A percentile compares a stretch with the other conserved stretches of the same genome.
These are phyloP conservation scores for Debaryomycetaceae sp. DNA, from an alignment of 1,139 yeast genomes.

Conservation along the genomic window DNA sequence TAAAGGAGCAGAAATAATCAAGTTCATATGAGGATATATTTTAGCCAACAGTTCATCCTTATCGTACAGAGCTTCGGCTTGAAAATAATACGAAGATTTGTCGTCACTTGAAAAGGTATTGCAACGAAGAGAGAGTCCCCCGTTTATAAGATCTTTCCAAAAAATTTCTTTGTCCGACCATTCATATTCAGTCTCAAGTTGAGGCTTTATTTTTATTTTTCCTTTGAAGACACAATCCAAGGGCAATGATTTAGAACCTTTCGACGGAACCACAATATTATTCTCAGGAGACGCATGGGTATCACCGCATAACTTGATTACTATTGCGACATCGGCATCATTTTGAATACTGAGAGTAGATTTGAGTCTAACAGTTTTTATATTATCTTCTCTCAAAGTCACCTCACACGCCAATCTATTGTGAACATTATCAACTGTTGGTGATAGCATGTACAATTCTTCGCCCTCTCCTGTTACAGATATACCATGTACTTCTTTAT, in stretches of 20 bases:
- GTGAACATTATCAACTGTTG: constrained; percentile 62
- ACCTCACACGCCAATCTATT: constrained; percentile 75
- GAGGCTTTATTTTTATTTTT: constrained; percentile 59
- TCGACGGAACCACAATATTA: constrained; percentile 47
- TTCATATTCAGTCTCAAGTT: constrained; percentile 47
- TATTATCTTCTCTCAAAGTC: constrained; percentile 65
- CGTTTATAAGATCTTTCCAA: constrained; percentile 65
- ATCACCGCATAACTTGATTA: constrained; percentile 28
- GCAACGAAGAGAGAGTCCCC: constrained; percentile 60
- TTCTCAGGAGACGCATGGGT: constrained; percentile 12
- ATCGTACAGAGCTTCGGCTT: constrained; percentile 67
- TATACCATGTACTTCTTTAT: constrained; percentile 51
- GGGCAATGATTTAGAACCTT: constrained; percentile 63
- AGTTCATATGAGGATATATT: constrained; percentile 80
- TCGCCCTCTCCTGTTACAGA: constrained; percentile 85
- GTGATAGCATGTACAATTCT: constrained; percentile 63
- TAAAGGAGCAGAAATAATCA: constrained; percentile 81
- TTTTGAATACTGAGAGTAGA: constrained; percentile 75
- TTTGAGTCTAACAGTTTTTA: constrained; percentile 70
- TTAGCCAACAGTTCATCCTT: constrained; percentile 63
- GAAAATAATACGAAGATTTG: constrained; percentile 59
- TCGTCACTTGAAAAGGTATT: constrained; percentile 36
- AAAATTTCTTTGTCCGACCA: constrained; percentile 64
- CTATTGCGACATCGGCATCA: constrained; percentile 62
- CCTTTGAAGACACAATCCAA: constrained; percentile 64